These are phyloP conservation scores for Aspergillus sp. DNA, from an alignment of 2,329 filamentous ascomycete species.

Conservation along the genomic window DNA sequence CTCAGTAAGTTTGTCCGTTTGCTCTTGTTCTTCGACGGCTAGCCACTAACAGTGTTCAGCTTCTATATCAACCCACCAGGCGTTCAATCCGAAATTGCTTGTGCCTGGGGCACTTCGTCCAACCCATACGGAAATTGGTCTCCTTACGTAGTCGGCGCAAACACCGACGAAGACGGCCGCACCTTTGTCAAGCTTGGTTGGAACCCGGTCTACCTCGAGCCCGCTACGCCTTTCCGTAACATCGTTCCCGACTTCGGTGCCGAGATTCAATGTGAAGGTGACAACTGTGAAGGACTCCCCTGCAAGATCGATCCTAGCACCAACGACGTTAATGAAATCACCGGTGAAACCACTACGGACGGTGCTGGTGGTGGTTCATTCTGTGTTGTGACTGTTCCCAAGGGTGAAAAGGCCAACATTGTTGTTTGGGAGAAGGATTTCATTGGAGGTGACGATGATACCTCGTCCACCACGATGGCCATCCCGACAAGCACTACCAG, in stretches of 20 bases:
- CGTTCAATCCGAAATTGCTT: constrained; percentile 52
- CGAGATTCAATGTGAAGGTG: constrained; percentile 61
- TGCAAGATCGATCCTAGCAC: constrained; percentile 62
- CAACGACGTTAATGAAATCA: constrained; percentile 52
- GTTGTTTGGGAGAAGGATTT: constrained; percentile 48
- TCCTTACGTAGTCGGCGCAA: constrained; percentile 69
- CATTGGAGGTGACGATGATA: constrained; percentile 3
- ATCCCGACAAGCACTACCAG: constrained; percentile 8
- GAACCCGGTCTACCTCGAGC: constrained; percentile 65
- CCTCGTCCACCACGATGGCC: constrained; percentile 7
- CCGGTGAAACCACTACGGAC: constrained; percentile 44
- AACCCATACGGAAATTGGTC: constrained; percentile 68
- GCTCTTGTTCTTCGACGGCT: background rate
- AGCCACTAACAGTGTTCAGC: constrained; percentile 34
- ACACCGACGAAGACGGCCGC: constrained; percentile 56
- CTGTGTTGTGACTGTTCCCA: constrained; percentile 69
- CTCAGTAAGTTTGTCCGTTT: constrained; percentile 54
- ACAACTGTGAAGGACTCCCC: constrained; percentile 64
- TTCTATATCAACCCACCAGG: constrained; percentile 76
- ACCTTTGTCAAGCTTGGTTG: constrained; percentile 71
- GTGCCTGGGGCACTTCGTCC: constrained; percentile 61
- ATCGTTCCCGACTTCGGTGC: constrained; percentile 60
- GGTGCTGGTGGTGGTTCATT: constrained; percentile 65
- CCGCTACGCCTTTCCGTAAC: constrained; percentile 46
- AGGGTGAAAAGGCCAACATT: constrained; percentile 60